Base-by-base conservation (phyloP, 2,329 filamentous ascomycete genomes). In the Amauroascus verrucosus region DNA sequence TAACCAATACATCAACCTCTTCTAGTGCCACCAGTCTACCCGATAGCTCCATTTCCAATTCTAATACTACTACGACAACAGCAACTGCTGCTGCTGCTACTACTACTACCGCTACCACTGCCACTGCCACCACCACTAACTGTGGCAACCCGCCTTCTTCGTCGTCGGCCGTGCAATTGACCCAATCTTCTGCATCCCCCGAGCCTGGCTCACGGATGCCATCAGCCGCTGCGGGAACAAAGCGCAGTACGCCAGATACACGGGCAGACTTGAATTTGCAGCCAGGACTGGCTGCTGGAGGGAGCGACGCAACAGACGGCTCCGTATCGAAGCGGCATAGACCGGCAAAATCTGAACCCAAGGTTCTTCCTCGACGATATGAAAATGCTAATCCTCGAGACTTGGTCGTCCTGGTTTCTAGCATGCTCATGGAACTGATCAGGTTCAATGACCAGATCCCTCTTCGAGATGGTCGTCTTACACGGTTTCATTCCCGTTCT, bases 381-480 rank as follows among this genome's bases (percentile, higher is more conserved):
- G 88, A 95, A 68, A 74, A 82, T 9, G 95, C 88, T 66, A 77
- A 85, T 37, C 81, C 87, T 7, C 86, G 89, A 63, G 90, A 96
- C 66, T 80, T 98, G 65, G 93, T 95, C 26, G 77, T 91, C 40
- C 74, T 98, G 56, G 93, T 98, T 60, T 83, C 90, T 44, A 88
- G 94, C 64, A 97, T 98, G 93, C 78, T 98, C 46, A 84, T 90
- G 69, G 93, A 98, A 70, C 75, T 98, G 46, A 95, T 98, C 60
- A 83, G 87, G 57, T 87, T 91, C 58, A 98, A 98, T 64, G 93
- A 98, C 67, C 80, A 80, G 47, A 82, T 93, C 58, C 90, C 91
- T 45, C 80, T 96, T 53, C 83, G 85, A 62, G 87, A 88, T 60
- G 89, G 88, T 32, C 85, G 88, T 32, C 77, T 98, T 53, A 98